Evolutionary conservation across 2,329 filamentous ascomycete species (phyloP).

Genomic region (Myriangium duriaei): DNA sequence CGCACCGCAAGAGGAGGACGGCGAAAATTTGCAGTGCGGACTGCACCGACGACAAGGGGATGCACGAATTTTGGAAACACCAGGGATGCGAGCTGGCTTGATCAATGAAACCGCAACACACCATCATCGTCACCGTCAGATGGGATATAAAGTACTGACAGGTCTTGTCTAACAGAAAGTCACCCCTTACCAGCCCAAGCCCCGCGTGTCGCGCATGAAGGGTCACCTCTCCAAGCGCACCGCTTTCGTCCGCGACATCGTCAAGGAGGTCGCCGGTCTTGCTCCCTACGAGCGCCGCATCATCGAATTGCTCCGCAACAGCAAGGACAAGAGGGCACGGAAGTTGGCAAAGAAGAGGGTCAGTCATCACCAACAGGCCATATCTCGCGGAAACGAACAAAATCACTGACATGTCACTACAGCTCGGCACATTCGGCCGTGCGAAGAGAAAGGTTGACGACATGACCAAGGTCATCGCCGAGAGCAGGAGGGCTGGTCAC

Average conservation of each 20-base stretch:
- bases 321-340: slow-evolving; percentile 96
- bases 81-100: no score
- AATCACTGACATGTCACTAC: slow-evolving; percentile 18
- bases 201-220: slow-evolving; percentile 59
- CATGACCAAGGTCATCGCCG: slow-evolving; percentile 94
- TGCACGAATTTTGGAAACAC: no score
- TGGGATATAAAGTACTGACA: slow-evolving; percentile 13
- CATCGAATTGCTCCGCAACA: slow-evolving; percentile 97
- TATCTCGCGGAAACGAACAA: no score
- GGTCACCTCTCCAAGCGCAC: slow-evolving; percentile 95
- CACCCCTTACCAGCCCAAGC: slow-evolving; percentile 38
- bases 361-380: slow-evolving; percentile 32
- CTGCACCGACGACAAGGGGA: no score
- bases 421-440: slow-evolving; percentile 97
- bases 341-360: slow-evolving; percentile 99
- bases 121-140: no score
- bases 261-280: slow-evolving; percentile 84
- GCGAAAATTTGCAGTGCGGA: slow-evolving; percentile 26
- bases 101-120: no score
- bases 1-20: slow-evolving; percentile 17
- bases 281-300: slow-evolving; percentile 79
- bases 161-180: slow-evolving; percentile 29
- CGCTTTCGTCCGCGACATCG: slow-evolving; percentile 90
- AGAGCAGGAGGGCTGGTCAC: slow-evolving; percentile 71
- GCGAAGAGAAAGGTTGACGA: slow-evolving; percentile 99